Evolutionary conservation across 2,329 filamentous ascomycete species (phyloP).

Genomic region (Dactylellina haptotyla): DNA sequence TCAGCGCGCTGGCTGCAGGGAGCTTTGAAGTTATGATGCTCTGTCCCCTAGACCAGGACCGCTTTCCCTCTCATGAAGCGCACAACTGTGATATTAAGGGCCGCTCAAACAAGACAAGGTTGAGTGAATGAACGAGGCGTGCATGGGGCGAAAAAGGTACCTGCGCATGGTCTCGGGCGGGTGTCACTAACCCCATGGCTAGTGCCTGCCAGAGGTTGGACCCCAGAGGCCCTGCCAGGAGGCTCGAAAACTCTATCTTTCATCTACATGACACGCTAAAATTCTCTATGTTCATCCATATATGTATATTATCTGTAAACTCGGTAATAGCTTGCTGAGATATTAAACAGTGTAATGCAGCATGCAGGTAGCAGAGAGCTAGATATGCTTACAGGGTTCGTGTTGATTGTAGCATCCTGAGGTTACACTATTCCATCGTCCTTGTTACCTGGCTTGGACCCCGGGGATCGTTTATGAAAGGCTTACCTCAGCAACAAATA

Average conservation of each 20-base stretch:
- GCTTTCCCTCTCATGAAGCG: neutral
- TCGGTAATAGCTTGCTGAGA: neutral
- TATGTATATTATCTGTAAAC: neutral
- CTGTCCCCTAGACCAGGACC: too few relatives aligned
- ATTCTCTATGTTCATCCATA: slow-evolving; percentile 9
- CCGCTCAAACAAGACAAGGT: slow-evolving; percentile 22
- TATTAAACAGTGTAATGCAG: neutral
- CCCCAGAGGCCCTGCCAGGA: neutral
- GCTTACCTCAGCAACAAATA: slow-evolving; percentile 34
- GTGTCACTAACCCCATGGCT: slow-evolving; percentile 10
- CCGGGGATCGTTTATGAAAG: slow-evolving; percentile 9
- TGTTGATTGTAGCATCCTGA: slow-evolving; percentile 30
- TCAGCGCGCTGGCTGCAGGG: too few relatives aligned
- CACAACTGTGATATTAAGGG: slow-evolving; percentile 20
- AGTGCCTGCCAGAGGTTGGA: slow-evolving; percentile 2
- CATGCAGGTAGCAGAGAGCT: neutral
- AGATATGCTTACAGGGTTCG: slow-evolving; percentile 14
- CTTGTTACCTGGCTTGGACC: slow-evolving; percentile 9
- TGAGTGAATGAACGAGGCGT: slow-evolving; percentile 8
- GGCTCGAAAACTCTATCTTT: neutral
- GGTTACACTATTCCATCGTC: slow-evolving; percentile 36
- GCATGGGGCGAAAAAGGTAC: slow-evolving; percentile 12
- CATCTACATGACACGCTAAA: slow-evolving; percentile 21
- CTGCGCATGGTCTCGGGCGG: slow-evolving; percentile 30
- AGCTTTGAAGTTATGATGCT: slow-evolving; percentile 11